Evolutionary conservation across 352 stramenopile genomes (phyloP).

Genomic region (Phytophthora pluvialis): DNA sequence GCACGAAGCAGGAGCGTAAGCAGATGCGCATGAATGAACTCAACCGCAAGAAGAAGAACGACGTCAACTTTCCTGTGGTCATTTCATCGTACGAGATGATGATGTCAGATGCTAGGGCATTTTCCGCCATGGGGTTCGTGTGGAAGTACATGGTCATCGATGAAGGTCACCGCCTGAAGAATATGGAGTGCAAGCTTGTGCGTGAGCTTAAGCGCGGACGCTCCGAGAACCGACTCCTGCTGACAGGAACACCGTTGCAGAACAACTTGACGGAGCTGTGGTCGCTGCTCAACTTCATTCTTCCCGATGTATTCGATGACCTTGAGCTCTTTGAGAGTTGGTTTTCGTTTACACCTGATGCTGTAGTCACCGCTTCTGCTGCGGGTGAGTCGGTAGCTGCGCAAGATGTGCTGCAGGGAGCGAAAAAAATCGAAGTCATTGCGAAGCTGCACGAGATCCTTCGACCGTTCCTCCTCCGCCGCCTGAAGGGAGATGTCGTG

Average conservation of each 20-base stretch:
- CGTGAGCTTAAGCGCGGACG: slow-evolving; percentile 93
- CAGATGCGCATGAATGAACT: slow-evolving; percentile 59
- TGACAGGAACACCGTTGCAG: slow-evolving; percentile 97
- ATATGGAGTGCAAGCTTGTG: slow-evolving; percentile 96
- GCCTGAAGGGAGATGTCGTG: slow-evolving; percentile 95
- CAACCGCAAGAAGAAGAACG: slow-evolving; percentile 53
- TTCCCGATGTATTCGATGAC: slow-evolving; percentile 98
- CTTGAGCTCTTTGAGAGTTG: slow-evolving; percentile 98
- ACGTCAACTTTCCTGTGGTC: slow-evolving; percentile 82
- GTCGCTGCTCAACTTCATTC: slow-evolving; percentile 98
- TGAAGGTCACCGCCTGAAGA: slow-evolving; percentile 98
- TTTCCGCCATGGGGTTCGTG: slow-evolving; percentile 65
- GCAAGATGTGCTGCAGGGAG: slow-evolving; percentile 90
- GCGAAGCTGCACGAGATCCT: slow-evolving; percentile 98
- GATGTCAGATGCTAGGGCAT: slow-evolving; percentile 69
- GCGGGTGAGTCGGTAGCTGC: slow-evolving; percentile 76
- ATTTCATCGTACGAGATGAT: slow-evolving; percentile 92
- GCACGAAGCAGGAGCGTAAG: slow-evolving; percentile 62
- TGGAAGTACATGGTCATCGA: slow-evolving; percentile 98
- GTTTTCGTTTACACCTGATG: slow-evolving; percentile 97
- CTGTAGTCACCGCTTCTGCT: slow-evolving; percentile 28
- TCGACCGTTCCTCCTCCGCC: slow-evolving; percentile 95
- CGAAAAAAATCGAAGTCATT: slow-evolving; percentile 94
- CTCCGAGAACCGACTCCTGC: slow-evolving; percentile 93
- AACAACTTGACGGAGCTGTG: slow-evolving; percentile 99